phyloP scores from a whole-genome alignment of 176 grass and related monocot species.

The Aegilops longissima region DNA sequence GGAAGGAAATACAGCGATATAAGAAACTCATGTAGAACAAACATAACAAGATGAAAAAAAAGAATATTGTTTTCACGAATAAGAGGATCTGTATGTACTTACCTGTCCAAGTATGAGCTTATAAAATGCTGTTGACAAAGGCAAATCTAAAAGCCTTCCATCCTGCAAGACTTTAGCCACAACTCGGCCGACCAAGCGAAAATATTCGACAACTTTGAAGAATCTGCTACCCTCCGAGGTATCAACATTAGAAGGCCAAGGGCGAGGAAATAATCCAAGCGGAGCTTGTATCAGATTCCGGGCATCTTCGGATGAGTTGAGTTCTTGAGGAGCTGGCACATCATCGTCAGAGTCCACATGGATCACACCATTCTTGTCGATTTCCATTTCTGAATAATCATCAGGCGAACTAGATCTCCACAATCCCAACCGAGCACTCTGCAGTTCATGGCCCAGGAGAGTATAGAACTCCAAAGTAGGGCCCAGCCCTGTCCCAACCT shows the following conservation, averaged over 20 bases:
- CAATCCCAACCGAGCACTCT: conserved; percentile 54
- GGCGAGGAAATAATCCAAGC: conserved; percentile 72
- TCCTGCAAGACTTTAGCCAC: conserved; percentile 95
- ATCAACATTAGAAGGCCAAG: conserved; percentile 48
- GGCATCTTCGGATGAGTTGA: conserved; percentile 22
- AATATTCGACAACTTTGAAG: conserved; percentile 59
- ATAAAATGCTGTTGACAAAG: conserved; percentile 79
- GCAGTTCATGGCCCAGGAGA: conserved; percentile 72
- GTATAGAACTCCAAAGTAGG: conserved; percentile 96
- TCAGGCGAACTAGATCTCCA: conserved; percentile 65
- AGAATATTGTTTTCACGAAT: background rate
- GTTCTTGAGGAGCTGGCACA: conserved; percentile 12
- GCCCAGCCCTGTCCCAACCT: conserved; percentile 88
- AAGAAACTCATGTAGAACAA: conserved; percentile 29
- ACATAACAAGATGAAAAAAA: conserved; percentile 24
- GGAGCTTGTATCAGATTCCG: conserved; percentile 47
- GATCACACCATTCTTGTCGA: conserved; percentile 37
- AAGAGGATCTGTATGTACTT: conserved; percentile 26
- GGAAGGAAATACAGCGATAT: background rate
- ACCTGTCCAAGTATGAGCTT: conserved; percentile 84
- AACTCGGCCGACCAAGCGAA: conserved; percentile 66
- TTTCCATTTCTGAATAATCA: conserved; percentile 53
- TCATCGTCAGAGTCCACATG: conserved; percentile 30
- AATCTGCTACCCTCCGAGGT: conserved; percentile 51
- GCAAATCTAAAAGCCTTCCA: conserved; percentile 86